Evolutionary conservation across 768 basidiomycete genomes (phyloP), one percentile per base, ranked within the genome.

Genomic region (Dacryopinax spathularia): DNA sequence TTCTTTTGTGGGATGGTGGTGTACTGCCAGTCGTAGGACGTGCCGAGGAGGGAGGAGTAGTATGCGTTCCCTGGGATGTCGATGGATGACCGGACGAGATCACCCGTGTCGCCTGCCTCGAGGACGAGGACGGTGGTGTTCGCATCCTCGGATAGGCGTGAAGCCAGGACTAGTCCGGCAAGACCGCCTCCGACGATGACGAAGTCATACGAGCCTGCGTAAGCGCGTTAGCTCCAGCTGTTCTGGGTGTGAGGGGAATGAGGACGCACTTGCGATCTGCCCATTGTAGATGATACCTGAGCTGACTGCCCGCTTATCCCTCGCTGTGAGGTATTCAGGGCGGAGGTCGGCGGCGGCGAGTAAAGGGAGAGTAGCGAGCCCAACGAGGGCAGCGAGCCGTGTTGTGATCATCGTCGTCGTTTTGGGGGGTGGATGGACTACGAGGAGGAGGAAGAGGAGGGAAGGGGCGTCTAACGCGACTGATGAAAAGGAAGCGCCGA

Each of bases 1-100:
- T 76, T 73, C 0, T 75, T 60, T 70, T 86, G 84, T 0, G 78
- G 70, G 4, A 75, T 74, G 15, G 82, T 82, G 41, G 72, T 71
- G 74, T 81, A 84, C 18, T 75, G 71, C 81, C 82, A 86, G 71
- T 85, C 82, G 71, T 83, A 80, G 15, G 75, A 65, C 1, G 78
- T 72, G 59, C 74, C 73, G 34, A 80, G 70, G 9, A 84, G 73
- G 15, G 81, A 80, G 44, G 76, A 67, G 69, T 78, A 83, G 68
- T 84, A 85, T 1, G 83, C 79, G 62, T 76, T 73, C 12, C 73
- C 77, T 36, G 84, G 84, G 33, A 75, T 71, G 69, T 82, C 82
- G 82, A 66, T 56, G 5, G 3, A 18, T 29, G 48, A 56, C 29
- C 48, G 48, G 48, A 43, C 66, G 41, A 31, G 33, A 16, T 65